These are phyloP conservation scores for Bathelium albidoporum DNA, from an alignment of 495 filamentous ascomycete genomes.

Conservation along the genomic window DNA sequence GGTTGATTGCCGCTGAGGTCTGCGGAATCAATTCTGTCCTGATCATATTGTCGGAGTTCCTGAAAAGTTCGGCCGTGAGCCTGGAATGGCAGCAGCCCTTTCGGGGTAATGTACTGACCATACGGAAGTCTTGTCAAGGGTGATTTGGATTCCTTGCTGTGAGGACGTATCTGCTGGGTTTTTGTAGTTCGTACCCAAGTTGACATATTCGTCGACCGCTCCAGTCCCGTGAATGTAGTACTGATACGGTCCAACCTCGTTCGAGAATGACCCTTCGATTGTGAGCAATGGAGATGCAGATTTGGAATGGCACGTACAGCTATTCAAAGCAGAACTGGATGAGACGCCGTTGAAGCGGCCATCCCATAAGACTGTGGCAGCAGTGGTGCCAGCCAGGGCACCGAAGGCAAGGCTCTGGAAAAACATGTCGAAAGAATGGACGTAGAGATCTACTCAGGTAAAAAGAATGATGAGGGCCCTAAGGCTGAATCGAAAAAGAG, in stretches of 20 bases:
- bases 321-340: conserved; percentile 40
- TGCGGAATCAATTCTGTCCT: conserved; percentile 60
- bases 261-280: conserved; percentile 45
- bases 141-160: conserved; percentile 56
- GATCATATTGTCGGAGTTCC: conserved; percentile 23
- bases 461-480: not conserved
- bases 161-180: conserved; percentile 56
- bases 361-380: conserved; percentile 45
- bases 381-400: conserved; percentile 9
- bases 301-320: conserved; percentile 23
- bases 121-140: conserved; percentile 42
- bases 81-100: not conserved
- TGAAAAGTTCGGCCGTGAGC: not conserved
- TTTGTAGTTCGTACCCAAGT: conserved; percentile 44
- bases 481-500: not conserved
- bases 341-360: conserved; percentile 50
- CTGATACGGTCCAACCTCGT: conserved; percentile 57
- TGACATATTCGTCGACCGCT: conserved; percentile 47
- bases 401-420: conserved; percentile 4
- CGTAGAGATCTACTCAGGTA: conserved; percentile 4
- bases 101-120: conserved; percentile 28
- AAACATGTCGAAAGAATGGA: conserved; percentile 14
- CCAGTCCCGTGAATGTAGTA: conserved; percentile 62
- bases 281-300: conserved; percentile 1
- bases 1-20: conserved; percentile 50